Conservation (phyloP, 257 asterid genomes). For the Rubia yunnanensis region DNA sequence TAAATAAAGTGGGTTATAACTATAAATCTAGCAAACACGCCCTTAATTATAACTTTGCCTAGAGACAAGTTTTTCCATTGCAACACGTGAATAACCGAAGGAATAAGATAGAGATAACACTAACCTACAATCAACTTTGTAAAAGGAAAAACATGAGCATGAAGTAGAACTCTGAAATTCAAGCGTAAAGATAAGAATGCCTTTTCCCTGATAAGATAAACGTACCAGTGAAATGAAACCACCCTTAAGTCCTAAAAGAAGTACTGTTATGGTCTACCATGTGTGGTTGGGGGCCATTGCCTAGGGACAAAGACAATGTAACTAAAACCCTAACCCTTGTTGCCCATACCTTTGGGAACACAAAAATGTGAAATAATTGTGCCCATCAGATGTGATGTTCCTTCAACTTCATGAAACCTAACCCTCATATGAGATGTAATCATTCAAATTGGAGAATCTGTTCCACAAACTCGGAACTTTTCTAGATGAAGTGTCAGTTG, state of each 20-base stretch:
- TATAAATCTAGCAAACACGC: too few relatives aligned
- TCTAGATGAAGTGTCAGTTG: not conserved
- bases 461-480: not conserved
- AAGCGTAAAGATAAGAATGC: not conserved
- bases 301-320: slow-evolving; percentile 4
- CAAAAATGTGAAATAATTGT: not conserved
- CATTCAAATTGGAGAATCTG: not conserved
- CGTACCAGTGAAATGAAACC: not conserved
- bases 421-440: not conserved
- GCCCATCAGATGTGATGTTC: not conserved
- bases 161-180: not conserved
- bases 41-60: too few relatives aligned
- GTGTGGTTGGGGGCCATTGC: slow-evolving; percentile 10
- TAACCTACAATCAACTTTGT: too few relatives aligned
- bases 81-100: too few relatives aligned
- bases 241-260: not conserved
- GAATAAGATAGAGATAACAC: too few relatives aligned
- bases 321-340: slow-evolving; percentile 3
- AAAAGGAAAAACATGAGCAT: too few relatives aligned
- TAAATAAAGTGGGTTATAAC: too few relatives aligned
- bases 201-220: not conserved
- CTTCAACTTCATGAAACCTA: slow-evolving; percentile 1
- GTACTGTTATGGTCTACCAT: slow-evolving; percentile 9
- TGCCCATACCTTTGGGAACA: slow-evolving; percentile 8
- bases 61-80: too few relatives aligned